Evolutionary conservation across 2,329 filamentous ascomycete genomes (phyloP).

Genomic region (Hysterium pulicare): DNA sequence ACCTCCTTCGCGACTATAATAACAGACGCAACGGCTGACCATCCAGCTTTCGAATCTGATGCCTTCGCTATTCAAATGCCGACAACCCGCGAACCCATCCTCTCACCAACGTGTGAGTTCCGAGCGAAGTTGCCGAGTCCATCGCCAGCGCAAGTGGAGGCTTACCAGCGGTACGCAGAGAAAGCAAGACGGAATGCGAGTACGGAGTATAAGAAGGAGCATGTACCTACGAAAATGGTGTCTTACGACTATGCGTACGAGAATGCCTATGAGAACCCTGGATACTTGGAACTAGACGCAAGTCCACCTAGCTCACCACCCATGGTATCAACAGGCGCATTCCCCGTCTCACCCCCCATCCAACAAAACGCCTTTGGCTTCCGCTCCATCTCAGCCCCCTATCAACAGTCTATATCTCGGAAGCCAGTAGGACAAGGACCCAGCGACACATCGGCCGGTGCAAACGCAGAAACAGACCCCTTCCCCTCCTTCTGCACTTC

Average conservation of each 20-base stretch:
- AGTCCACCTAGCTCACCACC: conserved; percentile 11
- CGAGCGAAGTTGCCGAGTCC: conserved; percentile 13
- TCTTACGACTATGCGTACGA: conserved; percentile 26
- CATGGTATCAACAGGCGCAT: conserved; percentile 17
- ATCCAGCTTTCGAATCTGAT: conserved; percentile 31
- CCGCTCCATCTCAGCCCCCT: neutral
- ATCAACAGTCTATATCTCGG: conserved; percentile 7
- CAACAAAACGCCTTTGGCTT: conserved; percentile 11
- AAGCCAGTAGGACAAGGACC: conserved; percentile 12
- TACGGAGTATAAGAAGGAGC: conserved; percentile 20
- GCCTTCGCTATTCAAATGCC: conserved; percentile 33
- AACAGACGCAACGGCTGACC: conserved; percentile 23
- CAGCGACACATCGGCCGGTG: neutral
- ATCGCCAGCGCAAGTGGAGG: conserved; percentile 18
- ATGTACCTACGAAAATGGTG: conserved; percentile 21
- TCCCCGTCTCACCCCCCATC: conserved; percentile 23
- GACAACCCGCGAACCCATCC: conserved; percentile 28
- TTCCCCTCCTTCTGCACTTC: neutral
- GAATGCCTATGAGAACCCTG: neutral
- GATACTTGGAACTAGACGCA: conserved; percentile 5
- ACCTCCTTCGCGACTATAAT: conserved; percentile 22
- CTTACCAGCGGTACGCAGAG: conserved; percentile 25
- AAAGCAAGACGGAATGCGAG: conserved; percentile 24
- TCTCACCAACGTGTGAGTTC: conserved; percentile 11
- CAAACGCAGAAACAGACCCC: neutral